Conservation (phyloP, 805 yeast genomes). For the Lipomyces yamadae region DNA sequence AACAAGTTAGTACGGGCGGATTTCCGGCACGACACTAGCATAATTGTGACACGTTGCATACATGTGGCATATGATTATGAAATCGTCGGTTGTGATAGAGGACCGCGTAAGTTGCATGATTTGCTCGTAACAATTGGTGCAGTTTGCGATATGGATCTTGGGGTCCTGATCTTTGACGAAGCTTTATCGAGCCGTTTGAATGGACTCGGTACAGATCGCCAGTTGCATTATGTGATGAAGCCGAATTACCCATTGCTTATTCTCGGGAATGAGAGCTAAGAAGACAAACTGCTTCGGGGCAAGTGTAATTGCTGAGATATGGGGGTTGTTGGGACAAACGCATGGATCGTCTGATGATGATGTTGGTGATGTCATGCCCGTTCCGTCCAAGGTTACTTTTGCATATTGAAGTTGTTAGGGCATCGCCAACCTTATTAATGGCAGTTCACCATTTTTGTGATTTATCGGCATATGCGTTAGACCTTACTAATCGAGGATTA, state of each 20-base stretch:
- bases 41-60: conserved; percentile 5
- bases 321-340: background rate
- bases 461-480: too few species aligned
- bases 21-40: background rate
- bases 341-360: conserved; percentile 1
- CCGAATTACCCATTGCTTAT: conserved; percentile 2
- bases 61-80: conserved; percentile 46
- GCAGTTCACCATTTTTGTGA: too few species aligned
- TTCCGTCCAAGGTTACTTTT: too few species aligned
- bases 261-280: background rate
- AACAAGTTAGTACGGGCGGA: conserved; percentile 5
- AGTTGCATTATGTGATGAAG: background rate
- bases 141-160: conserved; percentile 38
- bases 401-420: too few species aligned
- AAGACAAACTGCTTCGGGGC: too few species aligned
- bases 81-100: conserved; percentile 41
- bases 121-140: conserved; percentile 43
- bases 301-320: too few species aligned
- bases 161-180: conserved; percentile 1
- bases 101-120: conserved; percentile 43
- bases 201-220: background rate
- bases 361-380: background rate
- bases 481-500: background rate
- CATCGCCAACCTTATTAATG: too few species aligned
- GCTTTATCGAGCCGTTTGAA: background rate